Evolutionary conservation across 2,329 filamentous ascomycete species (phyloP).

Genomic region (Trichoderma asperellum): DNA sequence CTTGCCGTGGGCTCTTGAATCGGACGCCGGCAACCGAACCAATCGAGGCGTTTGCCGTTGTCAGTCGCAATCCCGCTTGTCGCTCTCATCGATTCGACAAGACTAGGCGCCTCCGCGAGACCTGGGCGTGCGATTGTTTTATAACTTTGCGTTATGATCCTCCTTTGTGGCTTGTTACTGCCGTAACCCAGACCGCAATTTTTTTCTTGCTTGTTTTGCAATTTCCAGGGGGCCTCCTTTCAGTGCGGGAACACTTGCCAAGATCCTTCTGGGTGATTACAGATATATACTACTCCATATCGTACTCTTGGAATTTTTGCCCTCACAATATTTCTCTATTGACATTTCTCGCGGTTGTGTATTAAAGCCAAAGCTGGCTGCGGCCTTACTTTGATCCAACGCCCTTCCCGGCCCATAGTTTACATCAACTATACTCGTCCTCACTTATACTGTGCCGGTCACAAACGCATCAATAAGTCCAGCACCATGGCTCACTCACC

Average conservation of each 20-base stretch:
- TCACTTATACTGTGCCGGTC: constrained; percentile 18
- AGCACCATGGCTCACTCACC: constrained; percentile 21
- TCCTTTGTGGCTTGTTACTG: constrained; percentile 3
- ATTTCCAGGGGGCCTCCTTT: constrained; percentile 13
- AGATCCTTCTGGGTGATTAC: not conserved
- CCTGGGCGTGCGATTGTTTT: constrained; percentile 12
- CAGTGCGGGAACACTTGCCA: not conserved
- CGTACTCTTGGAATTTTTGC: not conserved
- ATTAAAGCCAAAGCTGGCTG: constrained; percentile 5
- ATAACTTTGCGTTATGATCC: constrained; percentile 22
- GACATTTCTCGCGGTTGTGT: not conserved
- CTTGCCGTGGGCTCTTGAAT: constrained; percentile 25
- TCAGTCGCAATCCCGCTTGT: constrained; percentile 29
- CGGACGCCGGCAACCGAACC: constrained; percentile 22
- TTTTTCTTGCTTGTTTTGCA: not conserved
- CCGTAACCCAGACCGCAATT: constrained; percentile 25
- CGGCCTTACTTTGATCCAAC: not conserved
- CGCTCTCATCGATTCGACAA: constrained; percentile 23
- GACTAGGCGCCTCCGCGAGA: constrained; percentile 12
- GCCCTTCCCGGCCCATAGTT: not conserved
- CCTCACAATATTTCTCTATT: not conserved
- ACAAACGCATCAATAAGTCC: not conserved
- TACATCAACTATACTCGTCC: not conserved
- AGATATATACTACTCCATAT: constrained; percentile 21
- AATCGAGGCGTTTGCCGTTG: constrained; percentile 21